Base-by-base conservation (phyloP, 768 basidiomycete genomes). In the Lactifluus subvellereus region DNA sequence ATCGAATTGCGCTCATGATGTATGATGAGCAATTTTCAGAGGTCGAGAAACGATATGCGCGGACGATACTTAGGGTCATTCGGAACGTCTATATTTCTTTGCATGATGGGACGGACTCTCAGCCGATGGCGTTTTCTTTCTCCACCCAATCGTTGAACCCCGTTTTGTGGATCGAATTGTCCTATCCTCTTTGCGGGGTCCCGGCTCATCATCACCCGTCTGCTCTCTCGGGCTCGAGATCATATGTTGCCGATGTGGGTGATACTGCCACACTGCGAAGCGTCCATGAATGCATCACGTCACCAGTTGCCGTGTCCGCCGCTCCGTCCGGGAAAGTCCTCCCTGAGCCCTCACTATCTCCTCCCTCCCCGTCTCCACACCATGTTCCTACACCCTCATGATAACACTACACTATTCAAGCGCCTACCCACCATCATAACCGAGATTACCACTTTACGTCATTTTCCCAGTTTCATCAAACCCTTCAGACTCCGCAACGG, bases 101-200 rank as follows among this genome's bases (percentile, higher is more conserved):
- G 33, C 63, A 64, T n/a, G n/a, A 59, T 27, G 63, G 62, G 40
- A 64, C 63, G 22, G 63, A 56, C 48, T 59, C 63, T 2, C 38
- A 27, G 10, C 63, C 63, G 40, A 55, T 49, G 8, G 59, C 53
- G 7, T 64, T 64, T 51, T 54, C 67, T 2, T 52, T 47, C 2
- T 67, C 67, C 27, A 67, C 54, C 49, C 59, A 38, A 30, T 58
- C 52, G 48, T 38, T 54, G 22, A 58, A 67, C 22, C 65, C 66
- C n/a, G 33, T 57, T 35, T 27, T 61, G 45, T 66, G 56, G 60
- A 54, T 33, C 56, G 59, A 54, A 53, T 27, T 42, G 32, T 57
- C 66, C 14, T 62, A 54, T 45, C 56, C 50, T 3, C 51, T 67
- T 33, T 60, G 61, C 40, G 14, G 22, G n/a, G 33, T 57, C 38